Evolutionary conservation across 140 eudicot species (phyloP).

Genomic region (Senecio squalidus): DNA sequence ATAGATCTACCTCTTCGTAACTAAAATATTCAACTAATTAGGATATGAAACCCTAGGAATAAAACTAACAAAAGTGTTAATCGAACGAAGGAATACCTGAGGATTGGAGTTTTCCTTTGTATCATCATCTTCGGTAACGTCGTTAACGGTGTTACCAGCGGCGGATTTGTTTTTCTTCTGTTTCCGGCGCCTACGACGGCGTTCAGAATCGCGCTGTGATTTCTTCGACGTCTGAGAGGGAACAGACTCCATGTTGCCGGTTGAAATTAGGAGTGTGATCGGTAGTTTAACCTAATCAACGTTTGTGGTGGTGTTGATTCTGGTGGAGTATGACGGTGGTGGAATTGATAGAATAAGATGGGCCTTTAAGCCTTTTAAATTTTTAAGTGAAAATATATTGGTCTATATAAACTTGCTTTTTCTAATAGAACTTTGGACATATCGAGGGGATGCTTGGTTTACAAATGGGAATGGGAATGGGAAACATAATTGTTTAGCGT

Average conservation of each 20-base stretch:
- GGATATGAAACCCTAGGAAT: conserved; percentile 22
- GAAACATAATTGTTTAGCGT: too few species aligned
- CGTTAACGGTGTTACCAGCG: conserved; percentile 29
- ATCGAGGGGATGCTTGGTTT: too few species aligned
- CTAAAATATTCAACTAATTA: too few species aligned
- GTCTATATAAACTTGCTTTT: too few species aligned
- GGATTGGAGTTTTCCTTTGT: not conserved
- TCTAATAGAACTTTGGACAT: too few species aligned
- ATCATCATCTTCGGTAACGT: conserved; percentile 16
- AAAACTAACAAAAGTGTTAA: not conserved
- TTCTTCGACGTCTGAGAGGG: conserved; percentile 52
- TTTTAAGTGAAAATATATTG: too few species aligned
- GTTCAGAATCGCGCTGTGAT: conserved; percentile 62
- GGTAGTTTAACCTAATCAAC: not conserved
- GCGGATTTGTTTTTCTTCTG: conserved; percentile 78
- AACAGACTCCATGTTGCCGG: conserved; percentile 41
- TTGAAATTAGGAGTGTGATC: not conserved
- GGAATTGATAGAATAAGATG: too few species aligned
- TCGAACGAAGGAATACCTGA: not conserved
- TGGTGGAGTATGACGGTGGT: too few species aligned
- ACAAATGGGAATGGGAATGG: too few species aligned
- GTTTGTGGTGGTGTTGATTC: not conserved
- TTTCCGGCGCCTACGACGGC: conserved; percentile 92
- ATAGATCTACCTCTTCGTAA: too few species aligned
- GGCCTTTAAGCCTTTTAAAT: too few species aligned